Evolutionary conservation across 371 early-diverging fungal genomes (phyloP).

Genomic region (Syncephalastrum sp.): DNA sequence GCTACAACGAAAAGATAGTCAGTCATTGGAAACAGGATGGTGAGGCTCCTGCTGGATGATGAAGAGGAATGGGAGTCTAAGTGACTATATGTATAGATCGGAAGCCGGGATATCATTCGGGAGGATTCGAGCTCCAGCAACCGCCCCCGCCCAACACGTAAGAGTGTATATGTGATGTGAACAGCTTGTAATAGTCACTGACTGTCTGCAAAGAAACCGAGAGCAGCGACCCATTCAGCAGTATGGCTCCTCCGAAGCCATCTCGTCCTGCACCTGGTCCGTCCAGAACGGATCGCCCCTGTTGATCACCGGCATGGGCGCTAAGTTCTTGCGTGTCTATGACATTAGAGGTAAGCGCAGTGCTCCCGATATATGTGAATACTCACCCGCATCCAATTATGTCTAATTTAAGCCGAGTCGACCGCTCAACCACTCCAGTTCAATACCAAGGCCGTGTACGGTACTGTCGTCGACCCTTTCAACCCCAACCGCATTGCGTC

Average conservation of each 20-base stretch:
- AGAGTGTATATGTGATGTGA: no score
- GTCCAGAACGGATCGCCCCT: conserved; percentile 48
- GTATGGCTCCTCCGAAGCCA: conserved; percentile 72
- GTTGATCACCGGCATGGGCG: conserved; percentile 76
- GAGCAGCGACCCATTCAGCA: conserved; percentile 58
- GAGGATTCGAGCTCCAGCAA: no score
- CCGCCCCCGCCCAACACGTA: no score
- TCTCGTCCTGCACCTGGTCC: conserved; percentile 74
- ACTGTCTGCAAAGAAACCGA: conserved; percentile 7
- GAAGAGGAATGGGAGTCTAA: no score
- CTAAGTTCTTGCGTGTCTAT: conserved; percentile 70
- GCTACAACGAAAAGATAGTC: background rate
- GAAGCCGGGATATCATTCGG: background rate
- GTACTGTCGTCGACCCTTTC: conserved; percentile 73
- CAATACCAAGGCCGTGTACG: conserved; percentile 73
- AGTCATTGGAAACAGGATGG: background rate
- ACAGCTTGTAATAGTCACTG: no score
- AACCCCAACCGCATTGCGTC: conserved; percentile 70
- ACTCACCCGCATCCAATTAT: background rate
- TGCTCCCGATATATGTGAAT: background rate
- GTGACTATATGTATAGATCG: background rate
- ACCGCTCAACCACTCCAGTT: conserved; percentile 47
- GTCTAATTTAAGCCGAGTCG: conserved; percentile 19
- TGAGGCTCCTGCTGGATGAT: no score
- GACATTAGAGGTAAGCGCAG: conserved; percentile 61